phyloP scores from a whole-genome alignment of 345 rosid genomes.

The Firmiana major region DNA sequence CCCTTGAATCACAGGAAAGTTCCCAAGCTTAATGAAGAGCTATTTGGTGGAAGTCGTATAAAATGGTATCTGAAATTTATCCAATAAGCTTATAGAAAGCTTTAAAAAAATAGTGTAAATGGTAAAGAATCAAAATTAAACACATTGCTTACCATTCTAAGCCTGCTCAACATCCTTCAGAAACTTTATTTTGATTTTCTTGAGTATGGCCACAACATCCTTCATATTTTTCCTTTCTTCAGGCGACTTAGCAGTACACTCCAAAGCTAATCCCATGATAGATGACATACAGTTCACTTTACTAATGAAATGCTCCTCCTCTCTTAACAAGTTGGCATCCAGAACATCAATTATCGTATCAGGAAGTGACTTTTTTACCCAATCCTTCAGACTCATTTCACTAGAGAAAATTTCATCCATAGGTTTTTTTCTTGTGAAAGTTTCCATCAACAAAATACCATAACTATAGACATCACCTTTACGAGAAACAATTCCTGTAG shows the following conservation, averaged over 20 bases:
- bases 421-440: constrained; percentile 13
- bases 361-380: not conserved
- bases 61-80: not conserved
- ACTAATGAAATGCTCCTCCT: not conserved
- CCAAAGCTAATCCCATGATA: constrained; percentile 4
- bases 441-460: constrained; percentile 20
- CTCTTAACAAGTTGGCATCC: constrained; percentile 13
- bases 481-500: not conserved
- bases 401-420: not conserved
- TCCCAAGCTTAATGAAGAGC: not conserved
- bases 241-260: constrained; percentile 5
- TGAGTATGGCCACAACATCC: constrained; percentile 4
- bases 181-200: constrained; percentile 15
- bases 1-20: not conserved
- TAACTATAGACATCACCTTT: constrained; percentile 19
- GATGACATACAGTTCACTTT: not conserved
- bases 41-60: not conserved
- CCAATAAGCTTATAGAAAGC: not conserved
- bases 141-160: not conserved
- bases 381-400: constrained; percentile 7
- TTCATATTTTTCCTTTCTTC: constrained; percentile 15
- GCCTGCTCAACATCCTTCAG: not conserved
- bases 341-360: not conserved
- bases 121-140: not conserved
- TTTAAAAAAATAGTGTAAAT: not conserved